Percentiles rank a stretch among this genome's conserved stretches.
These are phyloP conservation scores for Davidsoniella neocaledoniae DNA, from an alignment of 2,329 filamentous ascomycete genomes.

Conservation along the genomic window DNA sequence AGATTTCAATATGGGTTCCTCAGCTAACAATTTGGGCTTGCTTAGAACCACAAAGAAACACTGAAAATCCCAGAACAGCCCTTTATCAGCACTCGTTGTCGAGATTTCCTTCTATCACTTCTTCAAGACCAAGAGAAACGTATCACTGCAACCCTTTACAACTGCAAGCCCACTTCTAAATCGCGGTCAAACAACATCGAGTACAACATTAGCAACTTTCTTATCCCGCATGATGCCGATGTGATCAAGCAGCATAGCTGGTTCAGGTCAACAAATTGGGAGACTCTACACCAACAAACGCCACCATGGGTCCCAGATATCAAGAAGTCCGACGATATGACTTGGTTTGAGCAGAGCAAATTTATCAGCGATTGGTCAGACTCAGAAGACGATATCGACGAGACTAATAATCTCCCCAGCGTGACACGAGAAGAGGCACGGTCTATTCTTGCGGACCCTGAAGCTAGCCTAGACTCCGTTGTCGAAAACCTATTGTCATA, in stretches of 20 bases:
- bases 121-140: slow-evolving; percentile 60
- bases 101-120: slow-evolving; percentile 58
- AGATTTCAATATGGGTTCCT: not conserved
- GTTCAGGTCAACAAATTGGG: slow-evolving; percentile 69
- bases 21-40: not conserved
- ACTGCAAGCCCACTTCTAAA: slow-evolving; percentile 36
- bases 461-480: slow-evolving; percentile 22
- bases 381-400: slow-evolving; percentile 3
- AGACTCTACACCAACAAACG: slow-evolving; percentile 47
- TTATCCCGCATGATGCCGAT: slow-evolving; percentile 68
- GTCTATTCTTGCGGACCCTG: slow-evolving; percentile 21
- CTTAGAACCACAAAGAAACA: slow-evolving; percentile 49
- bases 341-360: slow-evolving; percentile 78
- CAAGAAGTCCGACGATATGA: slow-evolving; percentile 51
- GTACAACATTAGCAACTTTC: slow-evolving; percentile 19
- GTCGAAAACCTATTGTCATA: slow-evolving; percentile 28
- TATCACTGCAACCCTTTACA: slow-evolving; percentile 61
- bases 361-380: slow-evolving; percentile 45
- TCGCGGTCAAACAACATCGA: slow-evolving; percentile 15
- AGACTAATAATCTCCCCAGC: slow-evolving; percentile 1
- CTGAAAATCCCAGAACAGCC: slow-evolving; percentile 55
- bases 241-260: slow-evolving; percentile 84
- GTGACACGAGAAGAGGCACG: slow-evolving; percentile 9
- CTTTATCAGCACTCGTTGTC: slow-evolving; percentile 50
- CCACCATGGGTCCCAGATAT: slow-evolving; percentile 74